Conservation (phyloP, 140 eudicot genomes). For the Bidens hawaiensis region DNA sequence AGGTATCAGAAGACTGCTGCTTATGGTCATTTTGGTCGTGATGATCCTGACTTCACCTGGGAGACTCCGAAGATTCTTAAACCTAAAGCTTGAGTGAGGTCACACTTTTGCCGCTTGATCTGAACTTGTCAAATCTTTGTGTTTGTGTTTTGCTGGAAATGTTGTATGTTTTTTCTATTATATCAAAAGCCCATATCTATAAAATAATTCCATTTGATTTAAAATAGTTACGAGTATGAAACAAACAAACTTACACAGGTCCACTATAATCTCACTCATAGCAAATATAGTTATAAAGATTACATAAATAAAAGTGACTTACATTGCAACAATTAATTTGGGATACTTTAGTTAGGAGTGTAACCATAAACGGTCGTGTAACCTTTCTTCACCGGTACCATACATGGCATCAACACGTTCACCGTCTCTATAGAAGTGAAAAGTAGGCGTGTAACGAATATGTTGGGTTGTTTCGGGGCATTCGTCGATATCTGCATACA, state of each 20-base stretch:
- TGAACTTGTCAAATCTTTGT: conserved; percentile 21
- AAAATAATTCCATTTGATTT: background rate
- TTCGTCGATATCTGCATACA: conserved; percentile 83
- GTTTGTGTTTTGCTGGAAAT: conserved; percentile 10
- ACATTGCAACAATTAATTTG: background rate
- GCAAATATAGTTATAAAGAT: conserved; percentile 1
- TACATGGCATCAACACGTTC: conserved; percentile 91
- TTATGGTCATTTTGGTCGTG: conserved; percentile 25
- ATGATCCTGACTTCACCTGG: background rate
- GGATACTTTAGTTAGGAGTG: conserved; percentile 39
- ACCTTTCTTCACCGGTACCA: conserved; percentile 90
- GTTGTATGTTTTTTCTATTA: conserved; percentile 8
- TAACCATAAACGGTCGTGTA: conserved; percentile 92
- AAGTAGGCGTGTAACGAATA: conserved; percentile 86
- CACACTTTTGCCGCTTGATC: conserved; percentile 2
- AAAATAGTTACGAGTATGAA: background rate
- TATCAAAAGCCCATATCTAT: conserved; percentile 6
- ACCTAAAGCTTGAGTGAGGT: conserved; percentile 11
- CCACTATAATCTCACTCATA: no score
- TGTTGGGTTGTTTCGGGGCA: conserved; percentile 89
- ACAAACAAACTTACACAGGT: no score
- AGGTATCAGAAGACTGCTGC: conserved; percentile 25
- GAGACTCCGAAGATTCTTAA: conserved; percentile 2
- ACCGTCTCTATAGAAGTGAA: conserved; percentile 90
- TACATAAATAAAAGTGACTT: background rate